Base-by-base conservation (phyloP, 768 basidiomycete species). In the Suillus variegatus region DNA sequence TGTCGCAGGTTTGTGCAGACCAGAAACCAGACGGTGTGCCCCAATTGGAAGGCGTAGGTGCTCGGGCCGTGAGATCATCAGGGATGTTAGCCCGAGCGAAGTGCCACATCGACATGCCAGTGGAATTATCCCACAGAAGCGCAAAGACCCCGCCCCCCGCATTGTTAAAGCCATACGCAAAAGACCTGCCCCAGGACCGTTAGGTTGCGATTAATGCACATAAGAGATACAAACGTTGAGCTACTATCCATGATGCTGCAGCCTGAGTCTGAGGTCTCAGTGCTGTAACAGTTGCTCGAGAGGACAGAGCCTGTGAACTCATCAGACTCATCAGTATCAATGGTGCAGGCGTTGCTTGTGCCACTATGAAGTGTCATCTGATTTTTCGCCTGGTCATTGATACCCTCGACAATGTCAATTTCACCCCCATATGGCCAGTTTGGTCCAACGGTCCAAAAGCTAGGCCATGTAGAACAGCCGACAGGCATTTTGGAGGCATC, bases 371-470 rank as follows among this genome's bases (percentile, higher is more conserved):
- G 79, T 1, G 90, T 86, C 74, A 85, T 84, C 66, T 87, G 88
- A 68, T 93, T 92, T 36, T 72, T 77, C 1, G 75, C 65, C 70
- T 85, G 81, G 32, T 82, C 70, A 68, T 93, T 85, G 62, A 93
- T 89, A 25, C 90, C 89, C 71, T 94, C 92, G 13, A 93, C 74
- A 58, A 91, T 83, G 71, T 93, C 92, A 57, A 92, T 88, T 73
- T 93, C 90, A 65, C 86, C 87, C 32, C 66, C 75, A 22, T 43
- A 20, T 4, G 86, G 86, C 87, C 87, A 88, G 56, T 81, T 68
- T 2, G 82, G 79, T 8, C 86, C 86, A 55, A 81, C 78, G 2
- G 82, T 78, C 84, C 83, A 85, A 62, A 79, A 90, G 75, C 89
- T 90, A 78, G 77, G 88, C 83, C 85, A 86, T 46, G 80, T 77